Base-by-base conservation (phyloP, 768 basidiomycete species). In the Agrocybe chaxingu region DNA sequence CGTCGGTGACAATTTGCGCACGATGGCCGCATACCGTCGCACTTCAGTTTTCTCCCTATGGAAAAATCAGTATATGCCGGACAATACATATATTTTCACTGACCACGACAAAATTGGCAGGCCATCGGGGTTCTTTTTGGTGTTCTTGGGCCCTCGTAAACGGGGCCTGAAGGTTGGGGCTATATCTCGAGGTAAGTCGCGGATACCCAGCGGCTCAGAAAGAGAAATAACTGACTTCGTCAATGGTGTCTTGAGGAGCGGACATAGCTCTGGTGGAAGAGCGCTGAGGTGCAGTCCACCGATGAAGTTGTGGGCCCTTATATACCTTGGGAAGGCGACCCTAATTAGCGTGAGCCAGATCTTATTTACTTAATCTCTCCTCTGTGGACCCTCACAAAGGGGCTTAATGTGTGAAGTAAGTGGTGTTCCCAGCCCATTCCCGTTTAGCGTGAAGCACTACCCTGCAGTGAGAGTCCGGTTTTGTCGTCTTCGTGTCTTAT, bases 81-180 rank as follows among this genome's bases (percentile, higher is more conserved):
- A 11, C 32, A 24, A 13, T 45, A 39, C 13, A 10, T 32, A 30
- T 30, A 29, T 18, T 34, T 10, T 31, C 42, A 37, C 66, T 49
- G 56, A 83, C 86, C 82, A 65, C 87, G 72, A 63, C 87, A 89
- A 60, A 88, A 89, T 48, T 78, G 76, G 60, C 87, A 89, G 6
- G 87, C 87, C 83, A 89, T 86, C 0, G 81, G 77, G 0, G 79
- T 84, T 47, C 85, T 60, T 60, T 64, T 70, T 9, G 72, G 71
- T 24, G 62, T 66, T 36, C 62, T 60, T 40, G 62, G 62, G 30
- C 53, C 51, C 9, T 66, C 63, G 18, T 49, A 55, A 31, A 51
- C 50, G 33, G 43, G 48, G 24, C 35, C 37, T 10, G 48, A 52
- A 44, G 54, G 41, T 40, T 49, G 55, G 51, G 13, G 12, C 39